phyloP scores from a whole-genome alignment of 768 basidiomycete species.

The Gautieria morchelliformis region DNA sequence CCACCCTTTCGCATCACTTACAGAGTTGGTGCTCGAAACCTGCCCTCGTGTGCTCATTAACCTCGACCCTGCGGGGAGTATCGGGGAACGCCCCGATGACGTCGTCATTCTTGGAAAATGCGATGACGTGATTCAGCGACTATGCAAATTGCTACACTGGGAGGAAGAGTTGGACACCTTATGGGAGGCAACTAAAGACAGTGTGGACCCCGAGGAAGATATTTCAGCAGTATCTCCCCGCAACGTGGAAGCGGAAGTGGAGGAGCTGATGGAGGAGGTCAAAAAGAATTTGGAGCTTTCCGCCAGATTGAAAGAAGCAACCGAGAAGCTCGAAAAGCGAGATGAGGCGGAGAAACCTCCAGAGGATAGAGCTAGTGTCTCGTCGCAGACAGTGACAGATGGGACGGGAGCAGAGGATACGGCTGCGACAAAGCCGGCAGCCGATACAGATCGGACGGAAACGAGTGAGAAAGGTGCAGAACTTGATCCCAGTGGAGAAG shows the following conservation, averaged over 20 bases:
- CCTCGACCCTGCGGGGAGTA: slow-evolving; percentile 67
- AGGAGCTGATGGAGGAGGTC: slow-evolving; percentile 25
- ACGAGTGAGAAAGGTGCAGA: no score
- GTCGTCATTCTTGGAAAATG: slow-evolving; percentile 60
- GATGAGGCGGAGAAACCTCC: neutral
- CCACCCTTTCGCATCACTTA: slow-evolving; percentile 78
- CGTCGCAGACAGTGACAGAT: no score
- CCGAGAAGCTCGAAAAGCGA: neutral
- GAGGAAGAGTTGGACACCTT: slow-evolving; percentile 43
- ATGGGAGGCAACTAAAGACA: slow-evolving; percentile 44
- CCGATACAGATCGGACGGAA: no score
- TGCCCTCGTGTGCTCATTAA: slow-evolving; percentile 89
- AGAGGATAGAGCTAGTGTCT: no score
- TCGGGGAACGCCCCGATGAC: slow-evolving; percentile 45
- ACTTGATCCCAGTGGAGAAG: no score
- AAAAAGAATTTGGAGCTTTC: slow-evolving; percentile 19
- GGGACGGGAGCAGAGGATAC: no score
- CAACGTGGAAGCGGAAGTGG: slow-evolving; percentile 22
- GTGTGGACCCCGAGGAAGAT: slow-evolving; percentile 15
- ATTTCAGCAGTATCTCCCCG: slow-evolving; percentile 3
- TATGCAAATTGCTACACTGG: slow-evolving; percentile 71
- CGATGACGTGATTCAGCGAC: slow-evolving; percentile 52
- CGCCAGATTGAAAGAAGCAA: neutral
- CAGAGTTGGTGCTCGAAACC: slow-evolving; percentile 37
- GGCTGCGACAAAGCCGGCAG: no score